A percentile compares a stretch with the other conserved stretches of the same genome.
Conservation (phyloP, 106 monocot species). For the Chionographis japonica region DNA sequence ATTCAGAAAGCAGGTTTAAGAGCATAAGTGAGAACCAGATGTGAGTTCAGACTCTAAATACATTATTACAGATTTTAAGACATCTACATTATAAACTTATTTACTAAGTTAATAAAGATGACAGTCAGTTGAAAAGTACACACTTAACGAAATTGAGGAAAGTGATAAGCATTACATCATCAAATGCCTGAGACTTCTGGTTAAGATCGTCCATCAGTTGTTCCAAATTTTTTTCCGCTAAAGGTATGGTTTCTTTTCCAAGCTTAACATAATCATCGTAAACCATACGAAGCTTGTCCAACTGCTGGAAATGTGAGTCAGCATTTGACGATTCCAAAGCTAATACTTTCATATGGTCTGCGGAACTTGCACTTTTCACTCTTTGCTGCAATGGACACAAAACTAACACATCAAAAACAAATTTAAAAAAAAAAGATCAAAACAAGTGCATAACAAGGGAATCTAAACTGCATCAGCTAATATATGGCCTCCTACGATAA, state of each 20-base stretch:
- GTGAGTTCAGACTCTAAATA: no score
- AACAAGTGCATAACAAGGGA: background rate
- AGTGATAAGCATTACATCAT: slow-evolving; percentile 55
- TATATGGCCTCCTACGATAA: background rate
- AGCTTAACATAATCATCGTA: slow-evolving; percentile 94
- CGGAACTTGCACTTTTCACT: slow-evolving; percentile 79
- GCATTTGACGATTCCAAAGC: slow-evolving; percentile 77
- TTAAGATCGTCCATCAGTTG: slow-evolving; percentile 54
- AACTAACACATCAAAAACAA: slow-evolving; percentile 4
- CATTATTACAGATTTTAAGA: no score
- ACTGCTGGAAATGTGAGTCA: slow-evolving; percentile 78
- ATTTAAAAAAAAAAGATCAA: background rate
- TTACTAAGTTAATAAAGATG: no score
- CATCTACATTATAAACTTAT: no score
- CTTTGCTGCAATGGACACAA: slow-evolving; percentile 71
- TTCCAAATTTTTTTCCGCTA: slow-evolving; percentile 62
- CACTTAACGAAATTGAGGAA: no score
- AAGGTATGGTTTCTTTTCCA: slow-evolving; percentile 76
- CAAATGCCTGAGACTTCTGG: slow-evolving; percentile 78
- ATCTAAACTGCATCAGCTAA: background rate
- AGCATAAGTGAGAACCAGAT: no score
- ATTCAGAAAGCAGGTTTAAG: no score
- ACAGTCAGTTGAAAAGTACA: no score
- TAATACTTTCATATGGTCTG: slow-evolving; percentile 79
- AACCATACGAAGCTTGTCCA: slow-evolving; percentile 79